phyloP scores from a whole-genome alignment of 305 asterid genomes.

The Rubia tinctorum region DNA sequence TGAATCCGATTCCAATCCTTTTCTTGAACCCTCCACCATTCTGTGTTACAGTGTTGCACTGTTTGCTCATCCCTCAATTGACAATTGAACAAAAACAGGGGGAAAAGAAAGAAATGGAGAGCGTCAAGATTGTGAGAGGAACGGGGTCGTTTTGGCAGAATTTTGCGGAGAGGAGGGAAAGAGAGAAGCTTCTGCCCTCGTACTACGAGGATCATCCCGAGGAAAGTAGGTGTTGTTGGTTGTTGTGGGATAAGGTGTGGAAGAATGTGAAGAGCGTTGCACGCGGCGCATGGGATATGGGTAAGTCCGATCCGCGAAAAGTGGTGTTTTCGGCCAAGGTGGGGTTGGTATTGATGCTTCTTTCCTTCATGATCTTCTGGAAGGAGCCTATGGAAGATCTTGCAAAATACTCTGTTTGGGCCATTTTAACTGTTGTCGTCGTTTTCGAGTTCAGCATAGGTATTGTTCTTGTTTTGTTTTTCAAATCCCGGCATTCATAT shows the following conservation, averaged over 20 bases:
- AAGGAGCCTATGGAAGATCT: conserved; percentile 34
- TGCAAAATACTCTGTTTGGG: conserved; percentile 34
- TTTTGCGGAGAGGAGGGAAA: conserved; percentile 31
- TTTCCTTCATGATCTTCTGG: conserved; percentile 35
- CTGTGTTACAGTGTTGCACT: neutral
- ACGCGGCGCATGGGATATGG: conserved; percentile 32
- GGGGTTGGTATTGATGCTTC: conserved; percentile 42
- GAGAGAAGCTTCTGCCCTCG: conserved; percentile 17
- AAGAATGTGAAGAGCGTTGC: conserved; percentile 21
- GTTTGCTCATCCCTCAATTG: neutral
- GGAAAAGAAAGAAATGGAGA: neutral
- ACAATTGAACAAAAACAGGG: neutral
- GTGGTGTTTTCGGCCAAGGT: conserved; percentile 36
- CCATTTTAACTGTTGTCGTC: conserved; percentile 43
- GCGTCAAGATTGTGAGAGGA: conserved; percentile 11
- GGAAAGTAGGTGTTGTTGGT: conserved; percentile 9
- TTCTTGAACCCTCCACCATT: neutral
- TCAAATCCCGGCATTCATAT: neutral
- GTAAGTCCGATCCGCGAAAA: conserved; percentile 42
- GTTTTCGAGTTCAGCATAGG: conserved; percentile 48
- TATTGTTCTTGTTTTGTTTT: conserved; percentile 11
- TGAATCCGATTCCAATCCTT: neutral
- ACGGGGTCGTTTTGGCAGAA: conserved; percentile 30
- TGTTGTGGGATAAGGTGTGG: conserved; percentile 21
- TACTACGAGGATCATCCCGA: conserved; percentile 21